phyloP scores from a whole-genome alignment of 2,329 filamentous ascomycete genomes.

The Phoma sp. region DNA sequence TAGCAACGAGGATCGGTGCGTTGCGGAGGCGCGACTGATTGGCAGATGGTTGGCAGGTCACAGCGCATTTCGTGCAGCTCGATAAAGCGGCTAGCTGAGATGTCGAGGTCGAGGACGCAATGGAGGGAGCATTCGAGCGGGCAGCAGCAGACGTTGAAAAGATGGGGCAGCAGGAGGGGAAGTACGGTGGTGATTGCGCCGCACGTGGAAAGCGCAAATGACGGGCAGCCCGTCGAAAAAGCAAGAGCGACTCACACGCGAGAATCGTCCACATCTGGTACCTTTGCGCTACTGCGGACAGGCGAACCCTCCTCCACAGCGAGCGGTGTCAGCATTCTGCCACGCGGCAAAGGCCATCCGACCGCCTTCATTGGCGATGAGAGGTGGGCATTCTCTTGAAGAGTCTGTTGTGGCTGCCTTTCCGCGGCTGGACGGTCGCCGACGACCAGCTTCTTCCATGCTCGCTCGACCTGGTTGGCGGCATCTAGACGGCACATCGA shows the following conservation, averaged over 20 bases:
- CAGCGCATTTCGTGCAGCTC: constrained; percentile 28
- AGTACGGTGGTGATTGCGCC: constrained; percentile 6
- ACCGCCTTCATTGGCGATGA: constrained; percentile 5
- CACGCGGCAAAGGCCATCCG: constrained; percentile 6
- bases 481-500: constrained; percentile 3
- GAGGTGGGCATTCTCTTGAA: neutral
- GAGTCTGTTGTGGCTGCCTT: constrained; percentile 11
- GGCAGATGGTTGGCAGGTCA: constrained; percentile 22
- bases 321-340: constrained; percentile 7
- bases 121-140: neutral
- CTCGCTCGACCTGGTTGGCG: constrained; percentile 6
- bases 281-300: constrained; percentile 11
- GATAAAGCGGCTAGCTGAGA: constrained; percentile 20
- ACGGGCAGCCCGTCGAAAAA: constrained; percentile 10
- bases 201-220: constrained; percentile 20
- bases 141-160: constrained; percentile 4
- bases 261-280: constrained; percentile 10
- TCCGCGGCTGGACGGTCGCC: constrained; percentile 6
- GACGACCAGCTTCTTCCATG: constrained; percentile 10
- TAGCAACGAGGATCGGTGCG: constrained; percentile 25
- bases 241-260: constrained; percentile 13
- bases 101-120: constrained; percentile 2
- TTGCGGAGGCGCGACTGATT: constrained; percentile 27
- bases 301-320: constrained; percentile 2
- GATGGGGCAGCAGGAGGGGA: constrained; percentile 4